Base-by-base conservation (phyloP, 352 stramenopile species). In the Globisporangium okanoganense region DNA sequence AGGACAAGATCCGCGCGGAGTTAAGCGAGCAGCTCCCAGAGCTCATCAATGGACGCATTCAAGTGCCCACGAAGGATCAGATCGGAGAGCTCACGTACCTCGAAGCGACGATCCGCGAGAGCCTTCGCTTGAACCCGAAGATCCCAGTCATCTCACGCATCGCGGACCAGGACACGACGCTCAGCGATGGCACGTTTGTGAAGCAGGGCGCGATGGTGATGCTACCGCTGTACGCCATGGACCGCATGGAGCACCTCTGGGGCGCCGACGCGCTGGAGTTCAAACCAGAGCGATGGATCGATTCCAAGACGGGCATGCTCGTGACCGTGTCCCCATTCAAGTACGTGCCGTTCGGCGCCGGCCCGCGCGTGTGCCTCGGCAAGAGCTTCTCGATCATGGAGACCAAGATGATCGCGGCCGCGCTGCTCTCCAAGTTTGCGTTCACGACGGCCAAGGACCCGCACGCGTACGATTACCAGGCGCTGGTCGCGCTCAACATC, bases 91-190 rank as follows among this genome's bases (percentile, higher is more conserved):
- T 95, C 8, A 58, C 67, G 36, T 93, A 90, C 62, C 56, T 94
- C 18, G 73, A 88, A 22, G 86, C 78, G 0, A 71, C 73, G 18
- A 66, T 92, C 44, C 73, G 73, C 9, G 87, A 95, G 56, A 87
- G 52, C 44, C 62, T 94, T 22, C 78, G 85, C 2, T 51, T 96
- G 9, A 84, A 84, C 56, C 82, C 82, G 0, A 65, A 70, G 22
- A 70, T 79, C 38, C 79, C 77, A 2, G 66, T 64, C 1, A 75
- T 35, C 24, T 45, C 31, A 0, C 50, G 79, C 5, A 73, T 66
- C n/a, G 55, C 69, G 1, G 74, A 62, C 27, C 35, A 66, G 12
- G 85, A 90, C 60, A 77, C 75, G 36, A 83, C 73, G 53, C 62
- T 91, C 1, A 71, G 61, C 3, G 79, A 90, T 27, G 79, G 79